Percentiles rank a stretch among this genome's conserved stretches.
Conservation (phyloP, 495 filamentous ascomycete species). For the Aspergillus sclerotioniger region DNA sequence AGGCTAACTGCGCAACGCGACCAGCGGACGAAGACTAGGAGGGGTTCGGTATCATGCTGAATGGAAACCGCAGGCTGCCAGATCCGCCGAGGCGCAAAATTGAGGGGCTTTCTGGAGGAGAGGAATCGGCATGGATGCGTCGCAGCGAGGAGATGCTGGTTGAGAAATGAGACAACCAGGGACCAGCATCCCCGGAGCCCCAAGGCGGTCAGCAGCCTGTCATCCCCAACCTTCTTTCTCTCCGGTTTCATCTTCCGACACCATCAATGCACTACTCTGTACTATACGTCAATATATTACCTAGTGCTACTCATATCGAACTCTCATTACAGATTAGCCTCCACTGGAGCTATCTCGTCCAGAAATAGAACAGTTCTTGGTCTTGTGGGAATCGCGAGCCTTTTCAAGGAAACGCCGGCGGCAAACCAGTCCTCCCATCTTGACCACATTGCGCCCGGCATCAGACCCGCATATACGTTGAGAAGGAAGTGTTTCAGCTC, state of each 20-base stretch:
- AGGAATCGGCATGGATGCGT: neutral
- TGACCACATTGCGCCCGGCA: neutral
- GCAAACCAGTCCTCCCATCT: neutral
- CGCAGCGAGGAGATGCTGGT: neutral
- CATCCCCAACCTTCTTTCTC: neutral
- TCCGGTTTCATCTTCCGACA: no score
- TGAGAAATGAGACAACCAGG: neutral
- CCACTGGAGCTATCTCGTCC: neutral
- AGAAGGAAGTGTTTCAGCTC: constrained; percentile 13
- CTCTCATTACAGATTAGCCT: neutral
- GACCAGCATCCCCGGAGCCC: neutral
- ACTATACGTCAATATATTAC: no score
- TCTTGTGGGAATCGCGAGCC: neutral
- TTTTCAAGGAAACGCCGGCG: neutral
- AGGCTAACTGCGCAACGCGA: neutral
- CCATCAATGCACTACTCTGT: no score
- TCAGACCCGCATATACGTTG: constrained; percentile 9
- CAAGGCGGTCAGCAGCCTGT: neutral
- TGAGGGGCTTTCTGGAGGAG: neutral
- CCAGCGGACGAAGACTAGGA: neutral
- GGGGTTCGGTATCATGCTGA: neutral
- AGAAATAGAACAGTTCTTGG: neutral
- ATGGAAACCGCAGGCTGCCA: neutral
- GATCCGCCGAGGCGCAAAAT: neutral
- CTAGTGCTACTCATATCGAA: neutral